Evolutionary conservation across 208 protist genomes (phyloP).

Genomic region (Acanthamoeba healyi): DNA sequence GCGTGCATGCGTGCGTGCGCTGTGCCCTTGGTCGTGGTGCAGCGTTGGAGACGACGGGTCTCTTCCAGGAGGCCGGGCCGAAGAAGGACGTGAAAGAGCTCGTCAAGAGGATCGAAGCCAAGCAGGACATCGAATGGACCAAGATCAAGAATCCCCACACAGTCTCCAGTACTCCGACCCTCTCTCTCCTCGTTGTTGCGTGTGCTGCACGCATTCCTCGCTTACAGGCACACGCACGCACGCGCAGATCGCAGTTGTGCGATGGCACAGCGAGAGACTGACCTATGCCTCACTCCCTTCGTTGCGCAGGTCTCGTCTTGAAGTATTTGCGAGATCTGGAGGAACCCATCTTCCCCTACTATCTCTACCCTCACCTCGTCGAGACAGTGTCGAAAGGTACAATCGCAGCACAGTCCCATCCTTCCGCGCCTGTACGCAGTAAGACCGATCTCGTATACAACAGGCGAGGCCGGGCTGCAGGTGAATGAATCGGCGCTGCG

Average conservation of each 20-base stretch:
- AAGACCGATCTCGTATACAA: neutral
- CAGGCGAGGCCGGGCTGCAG: neutral
- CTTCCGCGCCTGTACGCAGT: too few relatives aligned
- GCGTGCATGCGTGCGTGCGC: neutral
- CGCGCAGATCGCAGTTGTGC: too few relatives aligned
- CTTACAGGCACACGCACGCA: too few relatives aligned
- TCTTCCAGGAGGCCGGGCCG: constrained; percentile 25
- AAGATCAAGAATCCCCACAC: constrained; percentile 60
- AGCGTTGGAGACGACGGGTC: constrained; percentile 39
- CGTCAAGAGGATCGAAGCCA: constrained; percentile 45
- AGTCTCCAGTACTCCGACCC: neutral
- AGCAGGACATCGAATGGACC: constrained; percentile 31
- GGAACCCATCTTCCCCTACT: constrained; percentile 35
- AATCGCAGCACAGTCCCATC: too few relatives aligned
- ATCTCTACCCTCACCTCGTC: constrained; percentile 36
- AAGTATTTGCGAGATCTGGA: constrained; percentile 49
- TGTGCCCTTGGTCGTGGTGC: neutral
- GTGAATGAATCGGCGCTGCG: constrained; percentile 28
- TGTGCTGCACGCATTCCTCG: neutral
- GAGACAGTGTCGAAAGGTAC: constrained; percentile 7
- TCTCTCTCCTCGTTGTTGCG: neutral
- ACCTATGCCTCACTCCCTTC: neutral
- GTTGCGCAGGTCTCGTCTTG: neutral
- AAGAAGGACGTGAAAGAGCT: constrained; percentile 63
- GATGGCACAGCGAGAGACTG: too few relatives aligned